Percentiles rank a stretch among this genome's conserved stretches.
These are phyloP conservation scores for Colletotrichum gloeosporioides DNA, from an alignment of 2,329 filamentous ascomycete genomes.

Conservation along the genomic window DNA sequence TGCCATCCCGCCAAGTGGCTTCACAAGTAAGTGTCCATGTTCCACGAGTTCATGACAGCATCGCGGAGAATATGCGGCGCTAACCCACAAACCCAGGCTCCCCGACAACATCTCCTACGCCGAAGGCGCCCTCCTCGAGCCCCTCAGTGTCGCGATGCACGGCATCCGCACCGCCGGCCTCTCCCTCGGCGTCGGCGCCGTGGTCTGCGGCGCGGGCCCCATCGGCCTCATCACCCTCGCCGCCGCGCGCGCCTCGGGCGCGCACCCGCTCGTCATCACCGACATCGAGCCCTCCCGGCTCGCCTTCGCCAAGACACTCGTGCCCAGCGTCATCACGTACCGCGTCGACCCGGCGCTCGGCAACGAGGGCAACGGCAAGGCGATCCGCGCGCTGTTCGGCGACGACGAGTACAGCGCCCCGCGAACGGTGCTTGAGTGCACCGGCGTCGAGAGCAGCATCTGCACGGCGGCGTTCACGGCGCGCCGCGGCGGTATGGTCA, in stretches of 20 bases:
- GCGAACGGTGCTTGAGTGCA: constrained; percentile 67
- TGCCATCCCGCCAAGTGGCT: constrained; percentile 66
- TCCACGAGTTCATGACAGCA: background rate
- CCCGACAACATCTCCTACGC: constrained; percentile 61
- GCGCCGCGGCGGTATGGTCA: constrained; percentile 62
- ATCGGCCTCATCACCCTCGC: constrained; percentile 66
- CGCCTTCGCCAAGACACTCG: constrained; percentile 61
- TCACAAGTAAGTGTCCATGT: constrained; percentile 44
- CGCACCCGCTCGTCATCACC: constrained; percentile 68
- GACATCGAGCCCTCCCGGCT: constrained; percentile 64
- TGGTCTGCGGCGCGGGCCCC: constrained; percentile 68
- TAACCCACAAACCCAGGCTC: constrained; percentile 37
- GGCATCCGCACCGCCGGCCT: constrained; percentile 61
- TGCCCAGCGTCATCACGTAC: constrained; percentile 60
- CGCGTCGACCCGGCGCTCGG: constrained; percentile 51
- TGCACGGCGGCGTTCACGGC: constrained; percentile 62
- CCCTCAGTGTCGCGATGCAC: constrained; percentile 67
- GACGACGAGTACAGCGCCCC: constrained; percentile 61
- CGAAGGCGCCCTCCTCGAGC: constrained; percentile 69
- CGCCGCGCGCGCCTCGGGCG: constrained; percentile 64
- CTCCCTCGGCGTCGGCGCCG: constrained; percentile 56
- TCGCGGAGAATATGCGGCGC: background rate
- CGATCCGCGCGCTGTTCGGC: constrained; percentile 60
- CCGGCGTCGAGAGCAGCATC: constrained; percentile 68
- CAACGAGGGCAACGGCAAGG: constrained; percentile 53